A percentile compares a stretch with the other conserved stretches of the same genome.
Evolutionary conservation across 768 basidiomycete genomes (phyloP).

Genomic region (Amanita molliuscula): DNA sequence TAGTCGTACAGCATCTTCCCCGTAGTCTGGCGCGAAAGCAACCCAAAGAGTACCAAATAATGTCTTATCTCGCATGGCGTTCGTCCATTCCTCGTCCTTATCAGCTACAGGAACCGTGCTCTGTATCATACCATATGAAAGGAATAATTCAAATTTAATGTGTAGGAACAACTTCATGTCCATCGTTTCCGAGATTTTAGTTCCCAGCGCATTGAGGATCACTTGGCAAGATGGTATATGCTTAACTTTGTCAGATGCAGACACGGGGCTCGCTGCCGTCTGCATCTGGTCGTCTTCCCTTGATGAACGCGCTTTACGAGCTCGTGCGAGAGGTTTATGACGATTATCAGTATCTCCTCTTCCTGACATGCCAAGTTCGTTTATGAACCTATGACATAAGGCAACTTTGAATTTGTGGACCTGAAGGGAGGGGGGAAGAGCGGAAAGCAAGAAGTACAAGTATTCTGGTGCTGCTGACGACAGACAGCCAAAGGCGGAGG

Average conservation of each 20-base stretch:
- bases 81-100: slow-evolving; percentile 24
- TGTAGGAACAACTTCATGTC: slow-evolving; percentile 9
- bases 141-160: slow-evolving; percentile 28
- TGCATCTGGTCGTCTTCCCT: neutral
- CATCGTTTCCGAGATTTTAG: neutral
- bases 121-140: slow-evolving; percentile 28
- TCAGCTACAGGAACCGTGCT: slow-evolving; percentile 13
- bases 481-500: slow-evolving; percentile 25
- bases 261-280: neutral
- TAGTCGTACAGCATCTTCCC: slow-evolving; percentile 8
- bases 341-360: neutral
- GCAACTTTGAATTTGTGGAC: slow-evolving; percentile 30
- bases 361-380: neutral
- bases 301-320: neutral
- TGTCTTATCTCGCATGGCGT: slow-evolving; percentile 15
- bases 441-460: slow-evolving; percentile 24
- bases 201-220: neutral
- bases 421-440: slow-evolving; percentile 23
- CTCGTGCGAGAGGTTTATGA: slow-evolving; percentile 1
- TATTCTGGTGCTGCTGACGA: slow-evolving; percentile 15
- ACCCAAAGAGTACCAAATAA: slow-evolving; percentile 16
- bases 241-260: neutral
- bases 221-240: slow-evolving; percentile 1
- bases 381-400: slow-evolving; percentile 25
- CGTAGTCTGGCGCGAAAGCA: slow-evolving; percentile 3